Evolutionary conservation across 1,284 basidiomycete genomes (phyloP), one percentile per base, ranked within the genome.

Genomic region (Psilocybe mexicana): DNA sequence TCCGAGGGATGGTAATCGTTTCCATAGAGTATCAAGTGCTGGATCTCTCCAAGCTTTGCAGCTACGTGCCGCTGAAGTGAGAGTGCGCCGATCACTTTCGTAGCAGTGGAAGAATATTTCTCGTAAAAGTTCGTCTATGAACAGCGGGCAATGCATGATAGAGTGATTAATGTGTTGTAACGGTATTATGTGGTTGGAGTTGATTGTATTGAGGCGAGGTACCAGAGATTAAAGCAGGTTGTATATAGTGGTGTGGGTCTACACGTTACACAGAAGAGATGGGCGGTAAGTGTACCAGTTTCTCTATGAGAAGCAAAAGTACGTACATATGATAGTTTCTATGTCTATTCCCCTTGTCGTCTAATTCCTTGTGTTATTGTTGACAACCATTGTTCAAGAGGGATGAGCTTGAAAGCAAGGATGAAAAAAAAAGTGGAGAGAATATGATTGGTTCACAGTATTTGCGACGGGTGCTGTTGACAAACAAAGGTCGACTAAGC

Each of bases 21-120:
- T 66, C 84, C 85, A 86, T 24, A 85, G 64, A 46, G 72, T 67
- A 63, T 86, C 81, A 38, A 85, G 63, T n/a, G 82, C 81, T 26
- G 83, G 83, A 40, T 82, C 79, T 56, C 73, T 79, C 84, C 83
- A 87, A 25, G 81, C 74, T 62, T 67, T 74, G 66, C 84, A 87
- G 43, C 68, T 73, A 57, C 73, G 72, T 3, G 78, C 75, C 25
- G 69, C 64, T 43, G 60, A 64, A 45, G 69, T 66, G 18, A 81
- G 71, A 5, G 70, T 67, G 26, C 57, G 33, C 33, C 63, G 65
- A 24, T 64, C 62, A 45, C 69, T 60, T 45, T 76, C 71, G 38
- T 70, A 64, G 57, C 72, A 70, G 51, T 69, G 64, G 33, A 71
- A 70, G 53, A 85, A 74, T 52, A 83, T 75, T 30, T 71, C 63